These are phyloP conservation scores for Ballota nigra DNA, from an alignment of 257 asterid species.

Conservation along the genomic window DNA sequence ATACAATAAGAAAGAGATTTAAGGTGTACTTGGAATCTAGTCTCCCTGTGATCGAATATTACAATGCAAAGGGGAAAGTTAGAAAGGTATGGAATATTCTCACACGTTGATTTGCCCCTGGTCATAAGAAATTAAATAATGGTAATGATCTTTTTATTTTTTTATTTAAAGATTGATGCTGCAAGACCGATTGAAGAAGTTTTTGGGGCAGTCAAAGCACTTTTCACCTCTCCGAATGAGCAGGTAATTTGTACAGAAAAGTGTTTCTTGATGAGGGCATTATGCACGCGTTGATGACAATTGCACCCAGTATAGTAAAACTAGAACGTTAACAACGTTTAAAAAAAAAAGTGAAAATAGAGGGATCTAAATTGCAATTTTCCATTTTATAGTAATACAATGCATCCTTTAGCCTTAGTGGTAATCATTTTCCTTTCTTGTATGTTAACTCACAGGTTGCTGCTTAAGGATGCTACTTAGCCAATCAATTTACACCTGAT, in stretches of 20 bases:
- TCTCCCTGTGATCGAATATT: constrained; percentile 58
- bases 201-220: constrained; percentile 67
- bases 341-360: background rate
- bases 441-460: constrained; percentile 38
- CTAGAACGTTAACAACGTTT: background rate
- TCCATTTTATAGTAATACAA: background rate
- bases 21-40: constrained; percentile 59
- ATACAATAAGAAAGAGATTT: constrained; percentile 54
- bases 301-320: background rate
- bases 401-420: background rate
- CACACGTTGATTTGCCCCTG: background rate
- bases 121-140: background rate
- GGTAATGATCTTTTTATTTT: constrained; percentile 16
- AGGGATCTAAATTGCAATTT: background rate
- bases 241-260: constrained; percentile 38
- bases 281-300: background rate
- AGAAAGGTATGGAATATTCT: constrained; percentile 51
- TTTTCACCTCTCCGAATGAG: constrained; percentile 44
- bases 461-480: constrained; percentile 30
- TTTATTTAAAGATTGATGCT: constrained; percentile 87
- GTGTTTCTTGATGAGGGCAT: background rate
- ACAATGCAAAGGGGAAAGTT: constrained; percentile 72
- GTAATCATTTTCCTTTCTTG: background rate
- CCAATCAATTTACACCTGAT: constrained; percentile 22
- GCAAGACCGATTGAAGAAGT: constrained; percentile 68